Conservation (phyloP, 805 yeast species). For the Lachancea sp. region DNA sequence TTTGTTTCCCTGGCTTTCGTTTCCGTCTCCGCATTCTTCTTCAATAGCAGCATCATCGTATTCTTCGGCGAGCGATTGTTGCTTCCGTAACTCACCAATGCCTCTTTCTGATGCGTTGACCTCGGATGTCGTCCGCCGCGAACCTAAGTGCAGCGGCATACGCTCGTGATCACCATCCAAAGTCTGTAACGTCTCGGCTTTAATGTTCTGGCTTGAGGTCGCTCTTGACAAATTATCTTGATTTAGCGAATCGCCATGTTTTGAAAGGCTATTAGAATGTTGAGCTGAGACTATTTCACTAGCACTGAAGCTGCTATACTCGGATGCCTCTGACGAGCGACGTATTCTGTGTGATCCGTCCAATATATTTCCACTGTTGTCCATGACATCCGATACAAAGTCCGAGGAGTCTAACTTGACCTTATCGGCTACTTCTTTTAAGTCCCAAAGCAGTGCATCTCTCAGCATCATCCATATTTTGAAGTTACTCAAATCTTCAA, state of each 20-base stretch:
- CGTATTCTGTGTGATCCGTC: not conserved
- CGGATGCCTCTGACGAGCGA: constrained; percentile 12
- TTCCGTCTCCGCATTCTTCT: too few relatives aligned
- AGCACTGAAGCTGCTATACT: constrained; percentile 17
- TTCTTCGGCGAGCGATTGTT: not conserved
- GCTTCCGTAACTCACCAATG: constrained; percentile 6
- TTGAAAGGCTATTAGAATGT: not conserved
- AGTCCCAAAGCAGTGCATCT: constrained; percentile 31
- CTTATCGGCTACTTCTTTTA: constrained; percentile 14
- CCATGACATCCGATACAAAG: not conserved
- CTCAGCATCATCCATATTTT: constrained; percentile 31
- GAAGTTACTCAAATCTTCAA: constrained; percentile 28
- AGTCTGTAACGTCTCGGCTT: not conserved
- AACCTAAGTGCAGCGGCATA: not conserved
- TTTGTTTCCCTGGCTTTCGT: constrained; percentile 1
- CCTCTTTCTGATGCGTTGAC: not conserved
- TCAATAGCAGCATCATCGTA: constrained; percentile 7
- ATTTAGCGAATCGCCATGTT: not conserved
- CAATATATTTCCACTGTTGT: not conserved
- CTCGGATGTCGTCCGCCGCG: not conserved
- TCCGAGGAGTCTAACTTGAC: not conserved
- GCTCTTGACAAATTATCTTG: not conserved
- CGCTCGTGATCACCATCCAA: not conserved
- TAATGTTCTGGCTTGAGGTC: not conserved
- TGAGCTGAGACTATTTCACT: constrained; percentile 15